These are phyloP conservation scores for Myrica gale DNA, from an alignment of 306 rosid species.

Conservation along the genomic window DNA sequence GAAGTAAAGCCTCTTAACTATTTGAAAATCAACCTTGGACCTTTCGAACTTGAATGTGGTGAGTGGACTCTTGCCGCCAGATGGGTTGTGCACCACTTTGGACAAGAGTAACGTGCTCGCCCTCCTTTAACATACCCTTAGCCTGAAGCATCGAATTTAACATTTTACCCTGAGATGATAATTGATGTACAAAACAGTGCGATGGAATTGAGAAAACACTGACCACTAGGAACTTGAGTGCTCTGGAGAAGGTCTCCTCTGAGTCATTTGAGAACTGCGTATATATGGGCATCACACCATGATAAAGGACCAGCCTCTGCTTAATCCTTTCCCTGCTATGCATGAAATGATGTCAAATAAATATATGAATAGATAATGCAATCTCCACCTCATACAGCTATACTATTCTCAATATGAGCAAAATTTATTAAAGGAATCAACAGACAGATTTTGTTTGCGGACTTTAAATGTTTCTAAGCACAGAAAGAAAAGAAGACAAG, in stretches of 20 bases:
- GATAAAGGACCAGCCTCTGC: constrained; percentile 77
- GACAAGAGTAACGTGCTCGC: constrained; percentile 75
- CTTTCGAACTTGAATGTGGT: constrained; percentile 87
- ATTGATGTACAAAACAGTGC: constrained; percentile 8
- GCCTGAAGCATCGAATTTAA: constrained; percentile 42
- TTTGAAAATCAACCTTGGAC: constrained; percentile 53
- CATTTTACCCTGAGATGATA: constrained; percentile 9
- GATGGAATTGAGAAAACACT: constrained; percentile 28
- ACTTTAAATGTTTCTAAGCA: background rate
- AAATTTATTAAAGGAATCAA: background rate
- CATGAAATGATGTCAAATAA: constrained; percentile 22
- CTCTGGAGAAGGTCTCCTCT: constrained; percentile 86
- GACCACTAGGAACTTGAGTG: constrained; percentile 72
- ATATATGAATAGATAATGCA: constrained; percentile 8
- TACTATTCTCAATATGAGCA: background rate
- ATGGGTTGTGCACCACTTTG: constrained; percentile 98
- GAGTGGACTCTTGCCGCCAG: constrained; percentile 88
- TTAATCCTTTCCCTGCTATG: constrained; percentile 69
- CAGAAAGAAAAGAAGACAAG: no score
- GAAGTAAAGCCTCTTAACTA: constrained; percentile 19
- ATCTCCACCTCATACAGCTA: background rate
- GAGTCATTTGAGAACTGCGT: constrained; percentile 84
- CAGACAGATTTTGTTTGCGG: background rate
- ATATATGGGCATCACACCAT: constrained; percentile 72
- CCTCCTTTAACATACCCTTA: constrained; percentile 62